phyloP scores from a whole-genome alignment of 805 yeast species.

The Saccharomycopsis capsularis region DNA sequence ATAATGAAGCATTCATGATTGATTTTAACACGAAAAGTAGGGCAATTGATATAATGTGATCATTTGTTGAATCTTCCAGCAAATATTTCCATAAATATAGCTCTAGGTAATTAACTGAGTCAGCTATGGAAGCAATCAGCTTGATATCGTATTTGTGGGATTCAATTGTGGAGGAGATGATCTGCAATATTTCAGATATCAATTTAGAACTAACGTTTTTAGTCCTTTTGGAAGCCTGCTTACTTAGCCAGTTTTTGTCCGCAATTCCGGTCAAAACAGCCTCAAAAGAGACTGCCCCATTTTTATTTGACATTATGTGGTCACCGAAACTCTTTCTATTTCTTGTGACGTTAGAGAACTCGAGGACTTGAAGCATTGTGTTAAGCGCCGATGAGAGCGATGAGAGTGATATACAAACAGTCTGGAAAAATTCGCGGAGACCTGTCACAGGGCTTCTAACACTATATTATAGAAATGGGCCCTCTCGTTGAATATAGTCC shows the following conservation, averaged over 20 bases:
- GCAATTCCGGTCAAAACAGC: not conserved
- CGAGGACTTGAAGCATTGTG: no score
- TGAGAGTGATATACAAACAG: no score
- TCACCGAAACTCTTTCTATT: no score
- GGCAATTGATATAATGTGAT: conserved; percentile 35
- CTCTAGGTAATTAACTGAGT: conserved; percentile 5
- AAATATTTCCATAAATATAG: conserved; percentile 37
- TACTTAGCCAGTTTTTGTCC: not conserved
- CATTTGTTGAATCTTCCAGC: conserved; percentile 33
- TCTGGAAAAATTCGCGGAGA: no score
- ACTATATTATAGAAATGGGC: no score
- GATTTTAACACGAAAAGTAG: conserved; percentile 23
- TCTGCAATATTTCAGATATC: not conserved
- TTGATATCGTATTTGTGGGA: not conserved
- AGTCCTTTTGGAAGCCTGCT: not conserved
- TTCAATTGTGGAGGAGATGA: not conserved
- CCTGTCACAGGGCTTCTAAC: no score
- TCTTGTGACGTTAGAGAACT: no score
- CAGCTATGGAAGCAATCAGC: not conserved
- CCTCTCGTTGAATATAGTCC: no score
- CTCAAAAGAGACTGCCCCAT: no score
- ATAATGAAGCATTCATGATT: conserved; percentile 11
- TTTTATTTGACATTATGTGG: no score
- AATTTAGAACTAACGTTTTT: not conserved
- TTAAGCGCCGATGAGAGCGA: no score